These are phyloP conservation scores for Pythium coloratum DNA, from an alignment of 352 stramenopile species.

Conservation along the genomic window DNA sequence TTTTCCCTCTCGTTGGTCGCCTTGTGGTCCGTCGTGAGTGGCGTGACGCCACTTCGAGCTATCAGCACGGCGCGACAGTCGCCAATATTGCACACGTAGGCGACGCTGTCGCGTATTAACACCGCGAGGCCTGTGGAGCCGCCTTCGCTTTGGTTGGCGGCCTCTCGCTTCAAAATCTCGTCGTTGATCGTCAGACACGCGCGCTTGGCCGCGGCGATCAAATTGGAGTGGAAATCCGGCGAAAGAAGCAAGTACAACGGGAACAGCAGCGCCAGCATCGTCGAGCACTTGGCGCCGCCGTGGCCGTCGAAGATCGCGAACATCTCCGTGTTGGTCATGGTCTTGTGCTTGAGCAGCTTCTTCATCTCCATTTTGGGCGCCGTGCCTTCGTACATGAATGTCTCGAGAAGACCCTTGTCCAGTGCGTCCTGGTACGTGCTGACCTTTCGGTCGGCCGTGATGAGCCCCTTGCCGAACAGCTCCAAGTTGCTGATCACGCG, in stretches of 20 bases:
- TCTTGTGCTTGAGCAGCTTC: conserved; percentile 37
- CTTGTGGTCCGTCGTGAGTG: conserved; percentile 80
- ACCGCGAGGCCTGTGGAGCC: conserved; percentile 65
- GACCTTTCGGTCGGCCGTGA: conserved; percentile 39
- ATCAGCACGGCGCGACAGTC: conserved; percentile 76
- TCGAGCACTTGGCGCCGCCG: conserved; percentile 57
- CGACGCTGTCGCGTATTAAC: conserved; percentile 47
- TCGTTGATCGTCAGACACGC: conserved; percentile 66
- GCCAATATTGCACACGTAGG: conserved; percentile 73
- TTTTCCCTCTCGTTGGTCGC: conserved; percentile 65
- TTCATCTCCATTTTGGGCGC: conserved; percentile 42
- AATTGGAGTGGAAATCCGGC: conserved; percentile 42
- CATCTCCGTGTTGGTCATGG: conserved; percentile 49
- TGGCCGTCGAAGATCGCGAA: conserved; percentile 82
- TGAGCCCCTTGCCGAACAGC: conserved; percentile 47
- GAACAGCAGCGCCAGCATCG: conserved; percentile 62
- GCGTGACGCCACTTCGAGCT: conserved; percentile 33
- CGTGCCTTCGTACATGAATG: conserved; percentile 38
- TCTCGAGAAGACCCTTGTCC: conserved; percentile 41
- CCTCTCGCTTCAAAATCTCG: conserved; percentile 62
- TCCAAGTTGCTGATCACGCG: conserved; percentile 72
- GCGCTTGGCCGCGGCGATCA: conserved; percentile 38
- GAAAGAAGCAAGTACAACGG: conserved; percentile 69
- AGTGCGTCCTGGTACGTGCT: conserved; percentile 38
- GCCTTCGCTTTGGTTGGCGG: conserved; percentile 46